Conservation (phyloP, 495 filamentous ascomycete genomes). For the Hyaloscypha hepaticicola region DNA sequence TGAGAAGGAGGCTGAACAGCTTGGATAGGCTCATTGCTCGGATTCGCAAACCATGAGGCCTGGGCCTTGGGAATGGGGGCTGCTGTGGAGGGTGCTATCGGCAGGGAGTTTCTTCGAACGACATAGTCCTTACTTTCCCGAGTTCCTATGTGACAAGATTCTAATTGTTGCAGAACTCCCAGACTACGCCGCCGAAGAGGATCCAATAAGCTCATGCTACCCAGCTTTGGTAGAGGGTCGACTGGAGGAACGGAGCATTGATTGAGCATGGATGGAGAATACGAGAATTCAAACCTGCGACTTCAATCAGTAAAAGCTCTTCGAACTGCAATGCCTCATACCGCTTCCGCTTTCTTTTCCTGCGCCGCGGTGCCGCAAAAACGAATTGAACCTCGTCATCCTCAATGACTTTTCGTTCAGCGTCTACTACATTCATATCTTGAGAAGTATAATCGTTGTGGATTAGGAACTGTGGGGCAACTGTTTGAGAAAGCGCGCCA, state of each 20-base stretch:
- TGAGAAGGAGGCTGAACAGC: not conserved
- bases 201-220: constrained; percentile 17
- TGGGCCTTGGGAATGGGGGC: not conserved
- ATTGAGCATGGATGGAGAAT: constrained; percentile 9
- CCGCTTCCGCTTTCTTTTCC: constrained; percentile 33
- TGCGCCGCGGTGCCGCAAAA: constrained; percentile 44
- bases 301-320: not conserved
- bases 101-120: constrained; percentile 36
- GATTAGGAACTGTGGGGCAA: not conserved
- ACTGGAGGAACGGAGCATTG: not conserved
- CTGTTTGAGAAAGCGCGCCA: not conserved
- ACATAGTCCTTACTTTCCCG: constrained; percentile 28
- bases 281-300: constrained; percentile 16
- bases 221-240: not conserved
- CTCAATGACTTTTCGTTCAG: not conserved
- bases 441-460: not conserved
- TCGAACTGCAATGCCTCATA: not conserved
- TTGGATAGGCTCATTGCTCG: not conserved
- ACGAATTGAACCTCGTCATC: constrained; percentile 46
- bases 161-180: constrained; percentile 32
- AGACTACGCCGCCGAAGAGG: constrained; percentile 34
- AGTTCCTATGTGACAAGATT: constrained; percentile 30
- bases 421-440: not conserved
- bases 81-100: constrained; percentile 26
- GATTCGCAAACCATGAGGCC: not conserved